Base-by-base conservation (phyloP, 306 rosid species). In the Nissolia schottii region DNA sequence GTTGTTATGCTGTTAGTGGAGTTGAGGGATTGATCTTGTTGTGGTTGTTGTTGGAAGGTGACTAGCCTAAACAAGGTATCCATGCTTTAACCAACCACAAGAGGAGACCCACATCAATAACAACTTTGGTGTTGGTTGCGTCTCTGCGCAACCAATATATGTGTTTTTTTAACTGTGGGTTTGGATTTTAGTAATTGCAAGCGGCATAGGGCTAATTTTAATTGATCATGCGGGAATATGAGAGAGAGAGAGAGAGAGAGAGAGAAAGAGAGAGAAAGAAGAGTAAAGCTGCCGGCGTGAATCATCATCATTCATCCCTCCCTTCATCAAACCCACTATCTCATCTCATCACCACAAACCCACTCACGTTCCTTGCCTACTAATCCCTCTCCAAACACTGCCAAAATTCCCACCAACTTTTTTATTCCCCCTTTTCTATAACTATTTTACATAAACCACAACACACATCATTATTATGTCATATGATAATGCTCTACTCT, bases 261-360 rank as follows among this genome's bases (percentile, higher is more conserved):
- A 38, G 58, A 50, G 66, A 27, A 34, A 22, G n/a, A n/a, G n/a
- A n/a, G n/a, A n/a, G n/a, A n/a, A n/a, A n/a, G n/a, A n/a, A n/a
- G 69, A 81, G 85, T 78, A 90, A 92, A 92, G 97, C 94, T 89
- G 92, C 96, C 92, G 94, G 97, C 98, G 92, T 91, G 98, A 81
- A 76, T 87, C 53, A 82, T 68, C 80, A n/a, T n/a, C n/a, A n/a
- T n/a, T n/a, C n/a, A n/a, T n/a, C n/a, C n/a, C n/a, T n/a, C 20
- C 40, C 8, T 79, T 87, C 75, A 91, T 91, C 87, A 81, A 91
- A 81, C 88, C 87, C 93, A 88, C 96, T 86, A 76, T 59, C 74
- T 73, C 41, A 58, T 23, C 73, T 53, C 48, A 73, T 61, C 78
- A 69, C 6, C 84, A 40, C 66, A 79, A 77, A 56, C 76, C 80